phyloP scores from a whole-genome alignment of 176 grass and related monocot genomes.

The Chloris gayana region DNA sequence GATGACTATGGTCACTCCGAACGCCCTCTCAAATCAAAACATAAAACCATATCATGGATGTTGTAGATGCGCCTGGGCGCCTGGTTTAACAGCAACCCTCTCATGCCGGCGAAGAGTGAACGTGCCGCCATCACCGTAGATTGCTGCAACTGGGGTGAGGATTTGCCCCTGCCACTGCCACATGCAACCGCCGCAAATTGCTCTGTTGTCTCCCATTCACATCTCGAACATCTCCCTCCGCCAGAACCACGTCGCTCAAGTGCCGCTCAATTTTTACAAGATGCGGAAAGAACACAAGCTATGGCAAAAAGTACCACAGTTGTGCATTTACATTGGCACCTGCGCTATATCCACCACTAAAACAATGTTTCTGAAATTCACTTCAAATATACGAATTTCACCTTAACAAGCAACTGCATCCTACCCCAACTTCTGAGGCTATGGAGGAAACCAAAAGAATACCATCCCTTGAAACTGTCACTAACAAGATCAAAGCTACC shows the following conservation, averaged over 20 bases:
- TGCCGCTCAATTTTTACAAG: not conserved
- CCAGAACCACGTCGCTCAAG: not conserved
- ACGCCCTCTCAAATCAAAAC: not conserved
- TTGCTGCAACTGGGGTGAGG: not conserved
- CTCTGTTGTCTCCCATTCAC: not conserved
- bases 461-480: not conserved
- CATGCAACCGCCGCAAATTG: not conserved
- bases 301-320: not conserved
- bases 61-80: too few species aligned
- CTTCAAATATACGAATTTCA: slow-evolving; percentile 35
- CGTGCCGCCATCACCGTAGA: too few species aligned
- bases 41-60: too few species aligned
- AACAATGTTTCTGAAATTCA: slow-evolving; percentile 31
- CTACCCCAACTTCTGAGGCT: slow-evolving; percentile 40
- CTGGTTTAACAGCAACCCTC: too few species aligned
- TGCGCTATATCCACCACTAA: not conserved
- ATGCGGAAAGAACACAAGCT: not conserved
- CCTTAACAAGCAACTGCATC: slow-evolving; percentile 25
- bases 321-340: slow-evolving; percentile 14
- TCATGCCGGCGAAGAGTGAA: too few species aligned
- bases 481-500: slow-evolving; percentile 44
- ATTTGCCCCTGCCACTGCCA: not conserved
- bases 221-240: not conserved
- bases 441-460: slow-evolving; percentile 21
- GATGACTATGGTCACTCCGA: not conserved